Percentiles rank a stretch among this genome's conserved stretches.
These are phyloP conservation scores for Gracilaria domingensis DNA, from an alignment of 23 red algal species.

Conservation along the genomic window DNA sequence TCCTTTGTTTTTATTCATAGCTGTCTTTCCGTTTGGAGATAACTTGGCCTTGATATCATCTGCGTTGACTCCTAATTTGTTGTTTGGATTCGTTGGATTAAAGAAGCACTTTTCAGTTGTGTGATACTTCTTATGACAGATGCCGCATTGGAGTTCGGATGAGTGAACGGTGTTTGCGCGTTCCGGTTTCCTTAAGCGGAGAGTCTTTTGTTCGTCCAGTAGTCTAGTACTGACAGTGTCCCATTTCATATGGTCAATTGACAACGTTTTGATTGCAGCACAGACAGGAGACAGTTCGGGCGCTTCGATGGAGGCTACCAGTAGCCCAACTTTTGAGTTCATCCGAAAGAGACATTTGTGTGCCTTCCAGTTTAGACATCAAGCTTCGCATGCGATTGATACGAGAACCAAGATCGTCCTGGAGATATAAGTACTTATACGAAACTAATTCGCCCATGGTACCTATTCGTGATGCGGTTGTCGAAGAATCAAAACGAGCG, in stretches of 20 bases:
- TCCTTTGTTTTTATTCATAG: background rate
- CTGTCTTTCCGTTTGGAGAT: background rate
- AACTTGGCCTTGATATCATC: too few relatives aligned
- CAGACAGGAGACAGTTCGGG: slow-evolving; percentile 5
- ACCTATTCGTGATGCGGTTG: background rate
- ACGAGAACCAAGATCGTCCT: background rate
- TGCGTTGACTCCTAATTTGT: background rate
- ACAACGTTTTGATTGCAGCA: slow-evolving; percentile 33
- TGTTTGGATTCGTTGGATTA: slow-evolving; percentile 21
- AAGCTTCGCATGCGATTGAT: slow-evolving; percentile 2
- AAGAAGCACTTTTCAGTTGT: background rate
- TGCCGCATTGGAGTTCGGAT: background rate
- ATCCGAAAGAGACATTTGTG: background rate
- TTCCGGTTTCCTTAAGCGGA: background rate
- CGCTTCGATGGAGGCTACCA: background rate
- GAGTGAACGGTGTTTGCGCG: background rate
- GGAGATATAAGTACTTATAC: background rate
- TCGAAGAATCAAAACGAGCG: background rate
- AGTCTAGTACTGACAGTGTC: background rate
- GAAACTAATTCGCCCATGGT: background rate
- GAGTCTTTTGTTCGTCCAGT: background rate
- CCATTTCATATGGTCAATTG: background rate
- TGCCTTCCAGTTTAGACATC: slow-evolving; percentile 6
- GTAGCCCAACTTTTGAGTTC: background rate
- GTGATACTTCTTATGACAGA: slow-evolving; percentile 16